Evolutionary conservation across 2,329 filamentous ascomycete species (phyloP), one percentile per base, ranked within the genome.

Genomic region (Aspergillus sp.): DNA sequence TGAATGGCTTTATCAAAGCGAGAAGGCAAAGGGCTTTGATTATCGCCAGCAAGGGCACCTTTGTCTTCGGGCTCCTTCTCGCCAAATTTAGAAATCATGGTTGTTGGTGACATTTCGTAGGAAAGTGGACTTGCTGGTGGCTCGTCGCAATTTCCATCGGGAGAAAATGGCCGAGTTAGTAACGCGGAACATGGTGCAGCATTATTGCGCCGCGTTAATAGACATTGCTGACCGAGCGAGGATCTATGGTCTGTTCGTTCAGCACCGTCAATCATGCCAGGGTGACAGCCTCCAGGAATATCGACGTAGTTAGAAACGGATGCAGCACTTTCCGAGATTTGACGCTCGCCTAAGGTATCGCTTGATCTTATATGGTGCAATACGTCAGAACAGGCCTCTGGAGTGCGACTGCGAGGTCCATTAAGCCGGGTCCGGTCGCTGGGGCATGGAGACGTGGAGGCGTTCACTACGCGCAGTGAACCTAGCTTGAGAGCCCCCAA

Each of bases 381-480:
- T 32, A 24, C 6, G n/a, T 24, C 57, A 24, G 52, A 18, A n/a
- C 36, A 56, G 20, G 49, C 22, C n/a, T 63, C 66, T 10, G 67
- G 51, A 24, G 52, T 53, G 20, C 64, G 52, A 45, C 56, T 58
- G 39, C 50, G 52, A 36, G 66, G 29, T 24, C 54, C 60, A 26
- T 63, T 56, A 12, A 73, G 57, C 20, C 63, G 67, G 47, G 66
- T 62, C 22, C 72, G 70, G 29, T 77, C 72, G 58, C 73, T 77
- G 11, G 74, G 68, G 32, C 71, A 74, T 10, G 75, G 74, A 11
- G 75, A 77, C n/a, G 67, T 66, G 22, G 72, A 72, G 5, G 73
- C 72, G 57, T 77, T 77, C 6, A 77, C 75, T 7, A 77, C 72
- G 22, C 75, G 73, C 31, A 77, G 56, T n/a, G 75, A 76, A 10